These are phyloP conservation scores for Penicillium sp. DNA, from an alignment of 2,329 filamentous ascomycete species.

Conservation along the genomic window DNA sequence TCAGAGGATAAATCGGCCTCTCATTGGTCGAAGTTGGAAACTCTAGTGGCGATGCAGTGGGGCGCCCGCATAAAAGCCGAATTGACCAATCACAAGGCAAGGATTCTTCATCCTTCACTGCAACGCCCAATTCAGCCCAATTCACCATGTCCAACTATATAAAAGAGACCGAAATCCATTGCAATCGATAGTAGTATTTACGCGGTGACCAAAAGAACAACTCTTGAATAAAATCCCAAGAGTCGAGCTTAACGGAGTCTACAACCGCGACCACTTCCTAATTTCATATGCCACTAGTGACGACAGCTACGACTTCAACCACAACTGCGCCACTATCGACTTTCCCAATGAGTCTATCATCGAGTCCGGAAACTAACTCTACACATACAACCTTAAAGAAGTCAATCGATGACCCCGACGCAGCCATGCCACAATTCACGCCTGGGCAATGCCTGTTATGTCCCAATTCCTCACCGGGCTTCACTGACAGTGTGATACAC, in stretches of 20 bases:
- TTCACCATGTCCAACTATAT: neutral
- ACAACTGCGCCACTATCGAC: neutral
- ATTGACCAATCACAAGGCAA: neutral
- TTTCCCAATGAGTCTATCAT: constrained; percentile 1
- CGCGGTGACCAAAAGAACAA: neutral
- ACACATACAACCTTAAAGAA: neutral
- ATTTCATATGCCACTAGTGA: neutral
- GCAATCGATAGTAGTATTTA: neutral
- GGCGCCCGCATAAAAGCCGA: neutral
- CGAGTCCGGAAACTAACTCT: neutral
- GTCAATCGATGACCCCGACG: neutral
- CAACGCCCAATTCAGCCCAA: too few species aligned
- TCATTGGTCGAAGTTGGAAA: constrained; percentile 1
- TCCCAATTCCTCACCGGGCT: neutral
- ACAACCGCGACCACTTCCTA: neutral
- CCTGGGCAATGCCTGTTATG: constrained; percentile 12
- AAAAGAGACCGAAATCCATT: neutral
- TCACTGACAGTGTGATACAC: constrained; percentile 7
- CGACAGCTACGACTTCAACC: neutral
- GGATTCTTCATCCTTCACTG: too few species aligned
- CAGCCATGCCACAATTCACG: constrained; percentile 2
- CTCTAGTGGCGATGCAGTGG: neutral
- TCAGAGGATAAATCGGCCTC: neutral
- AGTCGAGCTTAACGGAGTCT: neutral
- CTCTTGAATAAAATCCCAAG: neutral